A percentile compares a stretch with the other conserved stretches of the same genome.
phyloP scores from a whole-genome alignment of 345 rosid species.

The Turnera subulata region DNA sequence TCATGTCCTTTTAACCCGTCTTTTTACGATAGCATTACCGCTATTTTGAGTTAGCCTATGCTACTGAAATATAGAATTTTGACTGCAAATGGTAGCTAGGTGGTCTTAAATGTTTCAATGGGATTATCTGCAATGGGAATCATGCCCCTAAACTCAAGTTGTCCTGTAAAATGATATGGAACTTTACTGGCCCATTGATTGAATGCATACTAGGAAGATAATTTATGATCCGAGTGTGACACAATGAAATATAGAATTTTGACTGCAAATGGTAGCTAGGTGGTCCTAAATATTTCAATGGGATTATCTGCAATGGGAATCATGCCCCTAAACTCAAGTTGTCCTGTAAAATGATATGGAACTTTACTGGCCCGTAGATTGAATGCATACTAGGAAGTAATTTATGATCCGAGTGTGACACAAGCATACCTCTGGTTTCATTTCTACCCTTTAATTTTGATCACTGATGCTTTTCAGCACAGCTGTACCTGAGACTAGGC shows the following conservation, averaged over 20 bases:
- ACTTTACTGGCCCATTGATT: not conserved
- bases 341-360: not conserved
- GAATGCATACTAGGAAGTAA: not conserved
- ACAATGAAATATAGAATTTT: no score
- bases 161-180: not conserved
- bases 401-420: not conserved
- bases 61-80: no score
- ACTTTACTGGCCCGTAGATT: not conserved
- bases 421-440: not conserved
- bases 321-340: not conserved
- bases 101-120: not conserved
- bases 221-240: not conserved
- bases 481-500: constrained; percentile 67
- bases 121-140: not conserved
- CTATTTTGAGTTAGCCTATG: no score
- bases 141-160: not conserved
- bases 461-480: constrained; percentile 55
- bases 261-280: not conserved
- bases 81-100: not conserved
- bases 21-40: no score
- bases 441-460: constrained; percentile 24
- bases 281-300: not conserved
- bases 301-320: not conserved
- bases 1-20: no score
- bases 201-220: not conserved